Evolutionary conservation across 805 yeast genomes (phyloP), one percentile per base, ranked within the genome.

Genomic region (Yarrowia sp.): DNA sequence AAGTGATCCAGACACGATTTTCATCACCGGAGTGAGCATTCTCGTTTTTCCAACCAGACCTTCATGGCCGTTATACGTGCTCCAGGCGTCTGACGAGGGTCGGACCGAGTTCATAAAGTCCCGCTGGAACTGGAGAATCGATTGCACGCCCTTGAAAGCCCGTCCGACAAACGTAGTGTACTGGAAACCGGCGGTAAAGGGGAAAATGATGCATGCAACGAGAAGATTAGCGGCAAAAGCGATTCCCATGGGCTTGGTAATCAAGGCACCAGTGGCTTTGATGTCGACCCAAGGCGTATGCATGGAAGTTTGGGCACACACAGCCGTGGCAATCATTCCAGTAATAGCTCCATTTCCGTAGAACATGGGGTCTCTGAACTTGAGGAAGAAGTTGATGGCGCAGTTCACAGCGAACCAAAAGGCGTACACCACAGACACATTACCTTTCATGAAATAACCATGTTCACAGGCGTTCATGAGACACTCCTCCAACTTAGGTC

Each of bases 211-310:
- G 17, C 65, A 7, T 1, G 73, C 66, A 1, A 68, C 68, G 1
- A 68, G 66, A 28, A 72, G 42, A 10, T 69, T 64, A 5, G 71
- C 47, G 0, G 72, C 70, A 15, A 71, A 65, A 1, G 70, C 70
- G 43, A 74, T 43, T 1, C 71, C 71, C 66, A 69, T 65, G 0
- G 76, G 75, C 43, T 71, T 69, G 10, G 58, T 51, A 8, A 69
- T 57, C 1, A 68, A 45, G 17, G 68, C 63, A 13, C 47, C 61
- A 5, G 8, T 68, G 44, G 7, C 69, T 71, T 35, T 64, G 2
- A 72, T 72, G 47, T 48, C 55, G 63, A 71, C 70, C n/a, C 67
- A 66, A 0, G 75, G 74, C 41, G 61, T 50, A 2, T 61, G 65
- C 43, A 48, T 50, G 14, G 58, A 61, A 1, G 38, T 50, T 8